Evolutionary conservation across 2,329 filamentous ascomycete species (phyloP), one percentile per base, ranked within the genome.

Genomic region (Calonectria pseudoturangicola): DNA sequence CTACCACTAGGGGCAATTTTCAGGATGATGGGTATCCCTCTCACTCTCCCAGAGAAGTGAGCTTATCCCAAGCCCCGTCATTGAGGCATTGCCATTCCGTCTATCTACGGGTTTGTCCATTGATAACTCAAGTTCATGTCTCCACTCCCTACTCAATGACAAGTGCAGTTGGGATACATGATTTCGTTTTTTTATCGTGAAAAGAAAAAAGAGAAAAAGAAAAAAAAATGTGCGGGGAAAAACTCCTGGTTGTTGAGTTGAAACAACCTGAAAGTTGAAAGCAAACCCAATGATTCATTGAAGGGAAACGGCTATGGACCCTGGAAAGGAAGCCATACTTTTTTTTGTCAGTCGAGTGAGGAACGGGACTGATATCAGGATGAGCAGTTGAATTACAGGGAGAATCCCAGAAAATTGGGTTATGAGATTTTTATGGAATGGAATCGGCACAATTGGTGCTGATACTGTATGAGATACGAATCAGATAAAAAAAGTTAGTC

Each of bases 401-500:
- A 58, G 33, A 60, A 41, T 25, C 36, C 33, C 21, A 18, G 54
- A 25, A 9, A 60, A 60, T 27, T 60, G 36, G 10, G 30, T n/a
- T 28, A 27, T 13, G 6, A 28, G 4, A 7, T 21, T 18, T 41
- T 27, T 9, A 41, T 6, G n/a, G 33, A 5, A 60, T 27, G 54
- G 10, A 39, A 60, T 1, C 16, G 18, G 9, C 13, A 18, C 18
- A 39, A 41, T 28, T 9, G 33, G 21, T 2, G 13, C 36, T 25
- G n/a, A 9, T 2, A 60, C n/a, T 41, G 21, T 41, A 60, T 41
- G 36, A 36, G 30, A 39, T 8, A 13, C 28, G 25, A 27, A 41
- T 60, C 12, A 60, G 28, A 60, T 41, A 15, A 60, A 60, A 60
- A 41, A 21, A 25, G 30, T 33, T 33, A 33, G 30, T 33, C 41